These are phyloP conservation scores for Annona cherimola DNA, from an alignment of 164 flowering plant species.

Conservation along the genomic window DNA sequence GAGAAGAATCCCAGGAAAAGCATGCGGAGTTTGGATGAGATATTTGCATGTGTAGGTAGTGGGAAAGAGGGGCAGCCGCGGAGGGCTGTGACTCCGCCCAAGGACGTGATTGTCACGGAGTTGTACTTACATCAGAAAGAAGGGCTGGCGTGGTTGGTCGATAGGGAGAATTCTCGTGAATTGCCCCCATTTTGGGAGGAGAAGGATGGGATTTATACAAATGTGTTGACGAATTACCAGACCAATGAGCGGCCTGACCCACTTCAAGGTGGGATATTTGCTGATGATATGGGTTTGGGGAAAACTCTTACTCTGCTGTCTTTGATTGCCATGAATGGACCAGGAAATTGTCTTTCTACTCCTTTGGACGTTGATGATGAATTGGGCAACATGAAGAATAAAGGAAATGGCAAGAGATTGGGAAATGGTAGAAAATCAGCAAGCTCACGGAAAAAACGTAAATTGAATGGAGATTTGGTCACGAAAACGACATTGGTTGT, in stretches of 20 bases:
- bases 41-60: conserved; percentile 55
- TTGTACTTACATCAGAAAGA: conserved; percentile 77
- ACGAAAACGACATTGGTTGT: conserved; percentile 61
- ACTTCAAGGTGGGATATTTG: conserved; percentile 78
- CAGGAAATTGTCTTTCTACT: conserved; percentile 8
- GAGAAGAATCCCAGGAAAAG: conserved; percentile 31
- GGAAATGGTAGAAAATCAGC: conserved; percentile 25
- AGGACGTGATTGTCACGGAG: conserved; percentile 46
- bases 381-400: background rate
- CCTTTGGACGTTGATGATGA: conserved; percentile 2
- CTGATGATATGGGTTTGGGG: conserved; percentile 97
- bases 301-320: conserved; percentile 89
- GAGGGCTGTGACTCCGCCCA: conserved; percentile 55
- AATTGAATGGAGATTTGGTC: conserved; percentile 16
- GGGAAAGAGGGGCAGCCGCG: conserved; percentile 23
- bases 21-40: conserved; percentile 47
- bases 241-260: conserved; percentile 63
- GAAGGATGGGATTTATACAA: conserved; percentile 49
- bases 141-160: conserved; percentile 76
- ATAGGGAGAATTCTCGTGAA: conserved; percentile 62
- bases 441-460: conserved; percentile 29
- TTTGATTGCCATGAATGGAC: conserved; percentile 65
- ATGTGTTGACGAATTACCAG: conserved; percentile 62
- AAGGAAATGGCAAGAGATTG: conserved; percentile 24
- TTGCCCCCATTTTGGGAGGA: conserved; percentile 94